Evolutionary conservation across 169 alveolate species (phyloP).

Genomic region (Eimeria acervulina): DNA sequence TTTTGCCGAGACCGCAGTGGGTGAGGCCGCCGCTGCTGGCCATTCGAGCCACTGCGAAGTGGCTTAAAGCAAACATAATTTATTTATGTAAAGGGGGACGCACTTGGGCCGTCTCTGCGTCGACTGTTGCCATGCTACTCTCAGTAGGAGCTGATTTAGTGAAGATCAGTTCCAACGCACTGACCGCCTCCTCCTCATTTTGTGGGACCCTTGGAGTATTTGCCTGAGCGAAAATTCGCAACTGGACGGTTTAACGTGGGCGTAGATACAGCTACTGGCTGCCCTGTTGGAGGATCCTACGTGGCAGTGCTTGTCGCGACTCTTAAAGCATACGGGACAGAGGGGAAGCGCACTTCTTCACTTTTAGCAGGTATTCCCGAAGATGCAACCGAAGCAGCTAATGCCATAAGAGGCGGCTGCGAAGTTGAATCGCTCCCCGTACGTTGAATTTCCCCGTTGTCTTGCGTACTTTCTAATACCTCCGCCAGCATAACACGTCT

Average conservation of each 20-base stretch:
- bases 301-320: not conserved
- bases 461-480: constrained; percentile 23
- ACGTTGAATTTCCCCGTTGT: not conserved
- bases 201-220: constrained; percentile 18
- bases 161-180: constrained; percentile 65
- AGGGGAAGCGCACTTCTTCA: constrained; percentile 33
- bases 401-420: constrained; percentile 67
- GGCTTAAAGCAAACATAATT: not conserved
- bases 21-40: no score
- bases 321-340: not conserved
- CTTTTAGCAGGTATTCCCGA: not conserved
- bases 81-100: not conserved
- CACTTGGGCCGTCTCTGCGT: constrained; percentile 57
- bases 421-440: constrained; percentile 8
- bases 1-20: not conserved
- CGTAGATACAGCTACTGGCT: not conserved
- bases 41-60: not conserved
- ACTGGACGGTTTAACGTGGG: not conserved
- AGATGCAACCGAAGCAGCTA: constrained; percentile 67
- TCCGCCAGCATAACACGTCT: constrained; percentile 75
- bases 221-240: constrained; percentile 12
- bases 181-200: constrained; percentile 58
- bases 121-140: constrained; percentile 63
- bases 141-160: not conserved
- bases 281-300: not conserved